These are phyloP conservation scores for Fusarium setosum DNA, from an alignment of 2,329 filamentous ascomycete genomes.

Conservation along the genomic window DNA sequence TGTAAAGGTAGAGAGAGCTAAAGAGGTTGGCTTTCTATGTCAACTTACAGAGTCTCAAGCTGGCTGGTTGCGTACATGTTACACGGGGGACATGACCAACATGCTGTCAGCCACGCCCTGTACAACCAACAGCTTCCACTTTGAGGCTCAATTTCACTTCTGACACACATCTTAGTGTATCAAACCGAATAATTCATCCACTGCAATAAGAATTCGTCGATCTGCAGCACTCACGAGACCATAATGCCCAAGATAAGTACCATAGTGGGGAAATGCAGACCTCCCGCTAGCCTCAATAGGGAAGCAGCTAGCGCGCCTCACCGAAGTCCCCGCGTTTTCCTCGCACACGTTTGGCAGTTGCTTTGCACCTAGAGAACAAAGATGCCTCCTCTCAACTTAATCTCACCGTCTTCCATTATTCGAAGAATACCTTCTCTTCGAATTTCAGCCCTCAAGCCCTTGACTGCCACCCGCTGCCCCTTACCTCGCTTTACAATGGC, in stretches of 20 bases:
- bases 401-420: slow-evolving; percentile 49
- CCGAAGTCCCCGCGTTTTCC: slow-evolving; percentile 17
- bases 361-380: slow-evolving; percentile 34
- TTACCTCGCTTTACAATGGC: slow-evolving; percentile 38
- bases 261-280: slow-evolving; percentile 16
- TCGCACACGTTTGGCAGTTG: slow-evolving; percentile 42
- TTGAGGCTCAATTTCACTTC: no score
- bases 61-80: no score
- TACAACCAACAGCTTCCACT: no score
- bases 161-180: no score
- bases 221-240: neutral
- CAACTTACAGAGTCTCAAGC: no score
- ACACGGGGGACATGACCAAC: no score
- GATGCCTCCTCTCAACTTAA: slow-evolving; percentile 46
- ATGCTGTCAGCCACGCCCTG: no score
- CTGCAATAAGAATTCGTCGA: no score
- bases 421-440: slow-evolving; percentile 50
- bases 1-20: no score
- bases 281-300: slow-evolving; percentile 26
- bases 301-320: slow-evolving; percentile 15
- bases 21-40: no score
- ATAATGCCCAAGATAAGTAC: neutral
- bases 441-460: slow-evolving; percentile 43
- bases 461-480: slow-evolving; percentile 33
- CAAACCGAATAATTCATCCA: no score